These are phyloP conservation scores for Lathyrus oleraceus DNA, from an alignment of 306 rosid genomes.

Conservation along the genomic window DNA sequence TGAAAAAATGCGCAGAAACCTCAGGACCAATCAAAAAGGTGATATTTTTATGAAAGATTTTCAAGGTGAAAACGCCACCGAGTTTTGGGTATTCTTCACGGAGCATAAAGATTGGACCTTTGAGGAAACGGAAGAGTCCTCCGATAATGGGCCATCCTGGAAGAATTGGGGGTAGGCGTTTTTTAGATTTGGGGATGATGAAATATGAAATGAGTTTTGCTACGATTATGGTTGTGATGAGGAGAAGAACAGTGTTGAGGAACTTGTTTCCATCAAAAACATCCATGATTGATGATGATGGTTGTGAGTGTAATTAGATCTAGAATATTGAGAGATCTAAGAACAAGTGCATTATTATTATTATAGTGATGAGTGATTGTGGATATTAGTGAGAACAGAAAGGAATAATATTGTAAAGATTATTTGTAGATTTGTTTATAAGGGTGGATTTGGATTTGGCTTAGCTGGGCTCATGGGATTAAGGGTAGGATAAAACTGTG, in stretches of 20 bases:
- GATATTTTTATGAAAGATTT: slow-evolving; percentile 60
- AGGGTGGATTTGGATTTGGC: not conserved
- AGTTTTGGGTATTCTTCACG: slow-evolving; percentile 81
- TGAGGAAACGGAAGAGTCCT: slow-evolving; percentile 64
- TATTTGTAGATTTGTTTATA: too few species aligned
- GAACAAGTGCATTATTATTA: too few species aligned
- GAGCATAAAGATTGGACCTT: slow-evolving; percentile 84
- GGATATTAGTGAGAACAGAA: too few species aligned
- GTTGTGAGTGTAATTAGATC: not conserved
- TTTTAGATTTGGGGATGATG: slow-evolving; percentile 57
- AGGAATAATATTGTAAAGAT: too few species aligned
- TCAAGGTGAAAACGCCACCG: slow-evolving; percentile 83
- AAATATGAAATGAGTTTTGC: slow-evolving; percentile 61
- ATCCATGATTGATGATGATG: slow-evolving; percentile 23
- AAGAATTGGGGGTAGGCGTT: slow-evolving; percentile 65
- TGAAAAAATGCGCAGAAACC: slow-evolving; percentile 87
- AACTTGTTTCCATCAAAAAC: slow-evolving; percentile 35
- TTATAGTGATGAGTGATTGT: too few species aligned
- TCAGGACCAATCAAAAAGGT: slow-evolving; percentile 94
- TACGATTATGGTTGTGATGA: slow-evolving; percentile 61
- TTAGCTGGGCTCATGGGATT: too few species aligned
- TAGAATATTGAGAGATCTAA: too few species aligned
- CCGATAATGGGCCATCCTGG: slow-evolving; percentile 65
- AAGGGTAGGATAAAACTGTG: too few species aligned
- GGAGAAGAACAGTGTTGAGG: slow-evolving; percentile 54